A percentile compares a stretch with the other conserved stretches of the same genome.
phyloP scores from a whole-genome alignment of 2,329 filamentous ascomycete species.

The Paramyrothecium roridum region DNA sequence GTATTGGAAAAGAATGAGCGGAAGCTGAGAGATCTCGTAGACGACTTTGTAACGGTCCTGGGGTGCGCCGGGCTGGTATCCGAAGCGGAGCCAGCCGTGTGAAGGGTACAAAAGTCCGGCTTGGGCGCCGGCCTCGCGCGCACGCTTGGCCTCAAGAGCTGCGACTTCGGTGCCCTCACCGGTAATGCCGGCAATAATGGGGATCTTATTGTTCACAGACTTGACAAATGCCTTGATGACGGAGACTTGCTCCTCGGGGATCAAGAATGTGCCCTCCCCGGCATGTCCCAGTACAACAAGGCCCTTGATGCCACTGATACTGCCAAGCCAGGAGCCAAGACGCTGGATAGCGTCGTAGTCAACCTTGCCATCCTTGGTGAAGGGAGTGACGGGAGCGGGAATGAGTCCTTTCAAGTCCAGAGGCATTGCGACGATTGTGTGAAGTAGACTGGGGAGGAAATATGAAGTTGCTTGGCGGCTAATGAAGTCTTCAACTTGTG shows the following conservation, averaged over 20 bases:
- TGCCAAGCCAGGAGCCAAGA: slow-evolving; percentile 50
- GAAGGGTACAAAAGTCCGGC: slow-evolving; percentile 51
- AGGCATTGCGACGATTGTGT: slow-evolving; percentile 16
- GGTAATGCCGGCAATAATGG: slow-evolving; percentile 51
- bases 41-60: slow-evolving; percentile 49
- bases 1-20: slow-evolving; percentile 52
- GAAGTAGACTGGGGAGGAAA: background rate
- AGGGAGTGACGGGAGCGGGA: slow-evolving; percentile 49
- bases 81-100: slow-evolving; percentile 53
- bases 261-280: slow-evolving; percentile 51
- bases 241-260: slow-evolving; percentile 42
- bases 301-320: slow-evolving; percentile 47
- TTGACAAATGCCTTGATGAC: slow-evolving; percentile 51
- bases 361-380: slow-evolving; percentile 42
- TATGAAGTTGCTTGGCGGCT: background rate
- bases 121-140: slow-evolving; percentile 45
- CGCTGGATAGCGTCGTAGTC: slow-evolving; percentile 51
- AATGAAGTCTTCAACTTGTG: too few relatives aligned
- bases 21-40: slow-evolving; percentile 45
- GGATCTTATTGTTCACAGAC: slow-evolving; percentile 45
- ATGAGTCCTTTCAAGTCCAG: slow-evolving; percentile 47
- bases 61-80: slow-evolving; percentile 49
- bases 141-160: slow-evolving; percentile 46
- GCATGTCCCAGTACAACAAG: slow-evolving; percentile 53
- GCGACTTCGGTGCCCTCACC: slow-evolving; percentile 51